These are phyloP conservation scores for Kandelia obovata DNA, from an alignment of 345 rosid genomes.

Conservation along the genomic window DNA sequence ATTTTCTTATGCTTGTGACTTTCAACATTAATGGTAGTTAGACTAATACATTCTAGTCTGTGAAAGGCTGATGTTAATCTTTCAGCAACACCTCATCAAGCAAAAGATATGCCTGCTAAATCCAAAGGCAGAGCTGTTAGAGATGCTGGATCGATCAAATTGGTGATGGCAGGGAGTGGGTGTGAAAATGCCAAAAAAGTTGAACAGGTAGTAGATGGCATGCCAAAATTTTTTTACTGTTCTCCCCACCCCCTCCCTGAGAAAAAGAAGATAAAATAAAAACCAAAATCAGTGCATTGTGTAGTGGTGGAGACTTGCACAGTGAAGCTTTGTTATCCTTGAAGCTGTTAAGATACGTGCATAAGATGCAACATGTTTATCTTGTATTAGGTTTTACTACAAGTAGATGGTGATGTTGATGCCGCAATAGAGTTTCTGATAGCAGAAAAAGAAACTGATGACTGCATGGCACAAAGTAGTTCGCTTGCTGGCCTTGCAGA, in stretches of 20 bases:
- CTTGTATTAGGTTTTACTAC: constrained; percentile 54
- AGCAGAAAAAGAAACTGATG: constrained; percentile 57
- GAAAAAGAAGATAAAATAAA: neutral
- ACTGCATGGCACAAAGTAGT: constrained; percentile 31
- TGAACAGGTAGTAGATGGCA: constrained; percentile 51
- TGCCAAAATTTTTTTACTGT: neutral
- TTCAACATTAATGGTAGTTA: constrained; percentile 20
- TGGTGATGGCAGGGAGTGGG: constrained; percentile 78
- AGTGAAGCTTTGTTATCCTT: neutral
- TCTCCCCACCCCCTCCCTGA: neutral
- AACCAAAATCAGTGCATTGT: neutral
- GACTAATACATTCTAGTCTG: constrained; percentile 50
- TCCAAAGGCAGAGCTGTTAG: constrained; percentile 36
- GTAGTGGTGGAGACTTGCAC: neutral
- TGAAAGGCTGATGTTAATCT: constrained; percentile 90
- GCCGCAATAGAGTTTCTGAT: constrained; percentile 77
- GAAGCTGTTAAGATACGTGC: constrained; percentile 1
- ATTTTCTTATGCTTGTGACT: constrained; percentile 5
- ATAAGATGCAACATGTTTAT: constrained; percentile 13
- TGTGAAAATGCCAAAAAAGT: constrained; percentile 62
- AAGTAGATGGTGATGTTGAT: constrained; percentile 76
- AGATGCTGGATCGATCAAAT: constrained; percentile 50
- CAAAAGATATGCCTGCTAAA: constrained; percentile 48
- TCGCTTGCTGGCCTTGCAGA: constrained; percentile 27
- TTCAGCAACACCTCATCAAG: constrained; percentile 64